Evolutionary conservation across 352 stramenopile species (phyloP).

Genomic region (Discostella stelligera): DNA sequence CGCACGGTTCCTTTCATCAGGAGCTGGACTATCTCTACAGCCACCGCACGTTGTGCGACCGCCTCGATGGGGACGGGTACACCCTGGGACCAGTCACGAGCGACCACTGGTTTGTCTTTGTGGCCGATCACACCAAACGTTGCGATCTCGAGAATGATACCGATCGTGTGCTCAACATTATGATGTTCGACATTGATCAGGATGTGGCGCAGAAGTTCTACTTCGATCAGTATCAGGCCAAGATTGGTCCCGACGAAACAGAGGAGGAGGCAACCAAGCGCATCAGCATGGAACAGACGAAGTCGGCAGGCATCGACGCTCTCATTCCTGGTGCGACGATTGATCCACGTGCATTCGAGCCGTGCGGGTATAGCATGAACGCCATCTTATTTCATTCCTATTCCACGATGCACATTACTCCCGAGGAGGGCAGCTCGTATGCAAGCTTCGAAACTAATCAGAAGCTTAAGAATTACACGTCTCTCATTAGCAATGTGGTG

Average conservation of each 20-base stretch:
- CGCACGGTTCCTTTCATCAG: constrained; percentile 94
- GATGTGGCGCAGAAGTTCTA: constrained; percentile 83
- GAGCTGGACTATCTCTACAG: constrained; percentile 95
- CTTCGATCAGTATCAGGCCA: constrained; percentile 77
- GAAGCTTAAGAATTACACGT: constrained; percentile 85
- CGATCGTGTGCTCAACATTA: constrained; percentile 88
- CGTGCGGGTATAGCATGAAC: constrained; percentile 98
- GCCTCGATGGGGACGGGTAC: constrained; percentile 82
- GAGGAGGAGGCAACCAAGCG: constrained; percentile 71
- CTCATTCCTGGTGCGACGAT: constrained; percentile 93
- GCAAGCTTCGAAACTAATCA: constrained; percentile 99
- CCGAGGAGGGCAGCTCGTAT: constrained; percentile 91
- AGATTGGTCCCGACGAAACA: constrained; percentile 65
- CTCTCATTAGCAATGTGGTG: constrained; percentile 96
- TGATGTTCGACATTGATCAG: constrained; percentile 92
- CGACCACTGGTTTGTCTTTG: constrained; percentile 99
- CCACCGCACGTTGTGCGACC: constrained; percentile 70
- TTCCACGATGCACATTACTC: constrained; percentile 99
- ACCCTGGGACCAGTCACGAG: constrained; percentile 92
- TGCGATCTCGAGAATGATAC: constrained; percentile 69
- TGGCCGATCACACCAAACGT: constrained; percentile 87
- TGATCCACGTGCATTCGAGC: constrained; percentile 97
- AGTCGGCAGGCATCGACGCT: constrained; percentile 91
- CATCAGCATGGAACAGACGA: constrained; percentile 88
- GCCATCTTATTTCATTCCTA: constrained; percentile 96